Evolutionary conservation across 495 filamentous ascomycete species (phyloP).

Genomic region (Tuber microsphaerosporum): DNA sequence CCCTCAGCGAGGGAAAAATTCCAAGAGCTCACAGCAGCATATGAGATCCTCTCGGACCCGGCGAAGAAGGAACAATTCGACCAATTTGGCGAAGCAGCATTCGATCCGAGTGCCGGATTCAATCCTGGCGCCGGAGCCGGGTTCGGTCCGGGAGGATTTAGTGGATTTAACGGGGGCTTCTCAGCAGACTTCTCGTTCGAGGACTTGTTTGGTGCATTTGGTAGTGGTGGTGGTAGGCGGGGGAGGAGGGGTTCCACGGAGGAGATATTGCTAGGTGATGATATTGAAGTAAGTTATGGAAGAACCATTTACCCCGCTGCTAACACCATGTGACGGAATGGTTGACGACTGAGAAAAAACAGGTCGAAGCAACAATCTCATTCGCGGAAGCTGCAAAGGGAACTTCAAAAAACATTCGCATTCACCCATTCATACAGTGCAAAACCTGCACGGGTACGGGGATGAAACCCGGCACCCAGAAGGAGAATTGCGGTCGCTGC

Average conservation of each 20-base stretch:
- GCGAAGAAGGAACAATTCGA: conserved; percentile 89
- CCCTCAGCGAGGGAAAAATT: conserved; percentile 86
- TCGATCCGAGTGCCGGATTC: conserved; percentile 68
- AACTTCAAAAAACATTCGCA: conserved; percentile 64
- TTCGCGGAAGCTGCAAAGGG: conserved; percentile 97
- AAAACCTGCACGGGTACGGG: conserved; percentile 75
- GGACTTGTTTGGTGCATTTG: conserved; percentile 84
- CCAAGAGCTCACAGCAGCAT: conserved; percentile 79
- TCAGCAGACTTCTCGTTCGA: conserved; percentile 82
- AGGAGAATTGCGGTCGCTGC: conserved; percentile 67
- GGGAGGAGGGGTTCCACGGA: conserved; percentile 59
- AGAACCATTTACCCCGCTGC: neutral
- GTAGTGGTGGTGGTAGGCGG: conserved; percentile 45
- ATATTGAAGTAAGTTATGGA: conserved; percentile 61
- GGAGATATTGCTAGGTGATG: conserved; percentile 74
- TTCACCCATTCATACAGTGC: conserved; percentile 70
- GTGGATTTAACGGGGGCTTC: conserved; percentile 57
- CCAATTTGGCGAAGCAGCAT: conserved; percentile 77
- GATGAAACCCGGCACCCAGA: conserved; percentile 69
- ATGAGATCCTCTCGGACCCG: conserved; percentile 83
- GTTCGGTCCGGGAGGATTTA: conserved; percentile 50
- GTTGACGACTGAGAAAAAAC: neutral
- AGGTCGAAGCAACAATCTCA: conserved; percentile 72
- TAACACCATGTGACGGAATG: neutral
- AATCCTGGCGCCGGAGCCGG: conserved; percentile 55